A percentile compares a stretch with the other conserved stretches of the same genome.
phyloP scores from a whole-genome alignment of 1,139 yeast genomes.

The Saccharomycopsis phalli region DNA sequence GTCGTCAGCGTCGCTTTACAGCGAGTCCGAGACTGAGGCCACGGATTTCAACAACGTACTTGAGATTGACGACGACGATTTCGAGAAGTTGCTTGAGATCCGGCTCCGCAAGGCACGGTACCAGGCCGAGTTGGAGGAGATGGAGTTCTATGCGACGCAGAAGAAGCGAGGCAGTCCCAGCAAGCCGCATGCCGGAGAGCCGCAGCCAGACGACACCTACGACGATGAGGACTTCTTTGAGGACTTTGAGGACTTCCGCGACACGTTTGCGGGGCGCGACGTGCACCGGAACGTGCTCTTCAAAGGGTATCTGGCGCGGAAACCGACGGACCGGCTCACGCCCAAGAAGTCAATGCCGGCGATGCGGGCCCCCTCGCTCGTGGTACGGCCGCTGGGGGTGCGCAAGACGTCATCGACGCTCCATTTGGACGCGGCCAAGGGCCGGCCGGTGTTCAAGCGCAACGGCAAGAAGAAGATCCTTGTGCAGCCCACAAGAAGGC shows the following conservation, averaged over 20 bases:
- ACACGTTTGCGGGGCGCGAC: constrained; percentile 10
- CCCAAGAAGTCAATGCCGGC: constrained; percentile 17
- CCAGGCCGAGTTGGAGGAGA: constrained; percentile 19
- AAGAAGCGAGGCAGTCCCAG: neutral
- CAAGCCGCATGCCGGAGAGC: neutral
- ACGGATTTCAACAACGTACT: constrained; percentile 19
- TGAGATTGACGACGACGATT: constrained; percentile 16
- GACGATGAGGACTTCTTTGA: constrained; percentile 13
- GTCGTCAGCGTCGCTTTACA: constrained; percentile 15
- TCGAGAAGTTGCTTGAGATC: constrained; percentile 15
- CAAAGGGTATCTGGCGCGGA: constrained; percentile 4
- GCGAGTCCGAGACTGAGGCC: constrained; percentile 18
- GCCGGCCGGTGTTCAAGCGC: constrained; percentile 1
- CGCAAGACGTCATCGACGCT: constrained; percentile 8
- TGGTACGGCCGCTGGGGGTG: neutral
- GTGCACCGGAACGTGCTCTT: constrained; percentile 6
- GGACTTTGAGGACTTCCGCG: constrained; percentile 17
- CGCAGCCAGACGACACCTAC: constrained; percentile 2
- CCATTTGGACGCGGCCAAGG: neutral
- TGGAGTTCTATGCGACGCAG: constrained; percentile 15
- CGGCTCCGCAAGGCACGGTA: constrained; percentile 13
- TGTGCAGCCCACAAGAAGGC: constrained; percentile 6
- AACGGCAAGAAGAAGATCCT: constrained; percentile 11
- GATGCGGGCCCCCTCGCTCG: constrained; percentile 1
- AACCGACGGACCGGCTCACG: constrained; percentile 2